phyloP scores from a whole-genome alignment of 495 filamentous ascomycete genomes.

The Amorphotheca resinae region DNA sequence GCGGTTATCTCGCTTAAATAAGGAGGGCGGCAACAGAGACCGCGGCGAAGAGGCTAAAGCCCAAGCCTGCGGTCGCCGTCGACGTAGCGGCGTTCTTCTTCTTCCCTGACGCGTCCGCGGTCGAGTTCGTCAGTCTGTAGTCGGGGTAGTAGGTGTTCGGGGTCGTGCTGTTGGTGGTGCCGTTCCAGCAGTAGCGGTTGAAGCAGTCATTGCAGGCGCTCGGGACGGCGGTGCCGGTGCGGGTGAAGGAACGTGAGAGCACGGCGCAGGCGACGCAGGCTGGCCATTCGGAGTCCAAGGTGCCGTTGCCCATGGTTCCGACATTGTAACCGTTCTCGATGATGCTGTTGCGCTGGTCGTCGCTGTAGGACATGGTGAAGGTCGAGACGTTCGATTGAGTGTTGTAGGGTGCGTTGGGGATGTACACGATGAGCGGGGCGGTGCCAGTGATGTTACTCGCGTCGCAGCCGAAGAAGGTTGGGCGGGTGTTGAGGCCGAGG shows the following conservation, averaged over 20 bases:
- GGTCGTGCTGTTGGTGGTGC: slow-evolving; percentile 38
- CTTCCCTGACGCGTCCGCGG: neutral
- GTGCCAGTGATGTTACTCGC: slow-evolving; percentile 46
- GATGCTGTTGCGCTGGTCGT: slow-evolving; percentile 55
- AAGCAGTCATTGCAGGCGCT: slow-evolving; percentile 65
- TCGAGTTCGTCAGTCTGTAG: slow-evolving; percentile 10
- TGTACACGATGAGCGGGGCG: slow-evolving; percentile 67
- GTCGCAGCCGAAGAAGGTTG: slow-evolving; percentile 91
- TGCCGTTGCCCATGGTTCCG: slow-evolving; percentile 71
- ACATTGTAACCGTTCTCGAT: slow-evolving; percentile 76
- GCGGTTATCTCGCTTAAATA: too few relatives aligned
- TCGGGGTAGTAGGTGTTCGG: slow-evolving; percentile 15
- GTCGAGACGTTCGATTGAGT: slow-evolving; percentile 63
- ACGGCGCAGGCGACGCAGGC: slow-evolving; percentile 81
- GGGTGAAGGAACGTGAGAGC: slow-evolving; percentile 58
- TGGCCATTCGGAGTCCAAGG: slow-evolving; percentile 57
- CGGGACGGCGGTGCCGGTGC: slow-evolving; percentile 52
- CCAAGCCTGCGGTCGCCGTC: neutral
- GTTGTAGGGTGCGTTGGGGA: slow-evolving; percentile 80
- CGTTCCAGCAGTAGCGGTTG: slow-evolving; percentile 77
- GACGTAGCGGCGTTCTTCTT: neutral
- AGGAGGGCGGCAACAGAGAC: neutral
- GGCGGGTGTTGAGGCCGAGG: slow-evolving; percentile 68
- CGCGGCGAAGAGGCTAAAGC: neutral
- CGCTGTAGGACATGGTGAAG: slow-evolving; percentile 47